These are phyloP conservation scores for Annona cherimola DNA, from an alignment of 164 flowering plant species.

Conservation along the genomic window DNA sequence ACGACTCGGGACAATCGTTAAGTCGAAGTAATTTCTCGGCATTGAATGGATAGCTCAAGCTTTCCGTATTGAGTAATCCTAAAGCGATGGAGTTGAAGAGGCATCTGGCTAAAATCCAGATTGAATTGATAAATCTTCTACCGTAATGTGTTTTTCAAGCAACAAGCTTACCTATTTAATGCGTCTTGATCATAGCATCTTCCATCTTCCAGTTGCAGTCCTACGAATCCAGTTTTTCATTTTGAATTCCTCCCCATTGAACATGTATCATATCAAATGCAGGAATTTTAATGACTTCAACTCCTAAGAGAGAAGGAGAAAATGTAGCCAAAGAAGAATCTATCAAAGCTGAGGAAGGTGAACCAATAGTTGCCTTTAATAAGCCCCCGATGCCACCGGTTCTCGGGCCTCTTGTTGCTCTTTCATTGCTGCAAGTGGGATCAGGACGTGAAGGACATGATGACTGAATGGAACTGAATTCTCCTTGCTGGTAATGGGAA, in stretches of 20 bases:
- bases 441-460: slow-evolving; percentile 38
- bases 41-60: background rate
- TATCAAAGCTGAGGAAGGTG: slow-evolving; percentile 27
- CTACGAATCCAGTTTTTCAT: background rate
- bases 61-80: background rate
- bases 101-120: background rate
- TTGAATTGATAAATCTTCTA: background rate
- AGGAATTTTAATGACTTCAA: slow-evolving; percentile 24
- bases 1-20: background rate
- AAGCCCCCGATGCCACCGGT: slow-evolving; percentile 63
- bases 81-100: background rate
- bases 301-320: slow-evolving; percentile 32
- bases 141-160: background rate
- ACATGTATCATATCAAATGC: background rate
- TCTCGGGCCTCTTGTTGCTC: slow-evolving; percentile 48
- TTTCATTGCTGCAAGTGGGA: slow-evolving; percentile 51
- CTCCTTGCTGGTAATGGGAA: background rate
- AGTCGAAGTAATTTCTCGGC: background rate
- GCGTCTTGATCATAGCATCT: background rate
- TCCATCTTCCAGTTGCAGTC: background rate
- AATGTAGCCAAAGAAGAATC: slow-evolving; percentile 12
- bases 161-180: background rate
- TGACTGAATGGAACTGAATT: slow-evolving; percentile 26
- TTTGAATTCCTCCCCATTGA: background rate
- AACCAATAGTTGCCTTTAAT: slow-evolving; percentile 58